Evolutionary conservation across 2,329 filamentous ascomycete genomes (phyloP).

Genomic region (Fusarium sp.): DNA sequence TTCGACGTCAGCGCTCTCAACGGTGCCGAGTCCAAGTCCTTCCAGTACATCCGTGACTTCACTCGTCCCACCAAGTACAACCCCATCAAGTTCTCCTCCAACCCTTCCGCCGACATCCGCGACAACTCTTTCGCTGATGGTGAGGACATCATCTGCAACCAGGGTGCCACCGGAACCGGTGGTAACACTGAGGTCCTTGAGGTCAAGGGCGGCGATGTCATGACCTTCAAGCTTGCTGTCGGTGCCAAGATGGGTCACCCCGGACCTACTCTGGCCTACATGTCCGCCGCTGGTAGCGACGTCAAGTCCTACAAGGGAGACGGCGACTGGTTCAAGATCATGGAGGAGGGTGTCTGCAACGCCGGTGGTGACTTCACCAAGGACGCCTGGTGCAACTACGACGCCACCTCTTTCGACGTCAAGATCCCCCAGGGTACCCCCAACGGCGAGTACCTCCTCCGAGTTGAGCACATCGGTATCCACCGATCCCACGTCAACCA

Average conservation of each 20-base stretch:
- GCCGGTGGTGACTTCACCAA: conserved; percentile 18
- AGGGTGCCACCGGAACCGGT: conserved; percentile 1
- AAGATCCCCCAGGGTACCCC: conserved; percentile 17
- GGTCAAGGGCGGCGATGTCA: conserved; percentile 22
- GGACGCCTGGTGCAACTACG: conserved; percentile 27
- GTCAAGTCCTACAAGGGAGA: conserved; percentile 22
- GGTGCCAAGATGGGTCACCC: conserved; percentile 15
- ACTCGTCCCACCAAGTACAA: conserved; percentile 23
- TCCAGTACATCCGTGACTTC: conserved; percentile 28
- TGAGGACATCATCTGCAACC: conserved; percentile 22
- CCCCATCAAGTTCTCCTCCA: conserved; percentile 29
- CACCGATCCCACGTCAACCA: conserved; percentile 22
- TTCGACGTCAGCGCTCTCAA: conserved; percentile 12
- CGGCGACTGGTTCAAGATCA: conserved; percentile 22
- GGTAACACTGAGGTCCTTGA: neutral
- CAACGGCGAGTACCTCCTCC: conserved; percentile 23
- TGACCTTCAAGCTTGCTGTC: conserved; percentile 21
- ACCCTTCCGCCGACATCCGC: conserved; percentile 14
- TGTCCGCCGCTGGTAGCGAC: conserved; percentile 5
- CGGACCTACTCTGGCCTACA: conserved; percentile 23
- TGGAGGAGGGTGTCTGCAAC: conserved; percentile 26
- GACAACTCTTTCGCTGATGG: conserved; percentile 24
- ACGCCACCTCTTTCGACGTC: conserved; percentile 6
- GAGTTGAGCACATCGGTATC: conserved; percentile 18
- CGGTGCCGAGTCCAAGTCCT: conserved; percentile 5